These are phyloP conservation scores for Colletotrichum sp. DNA, from an alignment of 2,329 filamentous ascomycete species.

Conservation along the genomic window DNA sequence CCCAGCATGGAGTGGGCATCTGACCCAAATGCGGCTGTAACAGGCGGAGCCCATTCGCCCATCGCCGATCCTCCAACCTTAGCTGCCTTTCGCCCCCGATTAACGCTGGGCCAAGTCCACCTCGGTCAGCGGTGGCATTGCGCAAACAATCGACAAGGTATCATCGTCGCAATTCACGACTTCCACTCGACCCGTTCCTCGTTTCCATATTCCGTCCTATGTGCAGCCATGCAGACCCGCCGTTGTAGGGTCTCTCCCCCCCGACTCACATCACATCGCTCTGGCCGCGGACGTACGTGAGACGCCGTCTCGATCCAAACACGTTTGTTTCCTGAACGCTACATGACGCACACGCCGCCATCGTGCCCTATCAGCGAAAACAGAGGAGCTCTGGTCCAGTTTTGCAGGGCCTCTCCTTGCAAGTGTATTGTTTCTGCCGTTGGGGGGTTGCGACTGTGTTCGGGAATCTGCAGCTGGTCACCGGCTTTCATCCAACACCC, in stretches of 20 bases:
- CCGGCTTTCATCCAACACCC: not conserved
- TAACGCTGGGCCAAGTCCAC: not conserved
- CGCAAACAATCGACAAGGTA: not conserved
- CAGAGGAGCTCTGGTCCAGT: not conserved
- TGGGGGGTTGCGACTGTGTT: not conserved
- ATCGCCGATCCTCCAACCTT: conserved; percentile 20
- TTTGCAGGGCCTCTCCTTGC: not conserved
- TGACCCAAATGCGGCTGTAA: conserved; percentile 16
- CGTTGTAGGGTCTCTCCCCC: not conserved
- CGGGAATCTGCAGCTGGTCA: not conserved
- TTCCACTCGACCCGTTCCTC: not conserved
- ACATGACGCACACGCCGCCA: conserved; percentile 10
- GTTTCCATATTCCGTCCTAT: not conserved
- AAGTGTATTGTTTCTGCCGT: not conserved
- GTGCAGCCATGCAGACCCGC: not conserved
- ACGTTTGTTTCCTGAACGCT: conserved; percentile 3
- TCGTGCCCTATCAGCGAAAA: not conserved
- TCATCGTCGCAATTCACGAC: not conserved
- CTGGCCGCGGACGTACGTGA: not conserved
- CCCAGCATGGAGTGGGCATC: conserved; percentile 10
- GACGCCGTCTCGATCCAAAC: conserved; percentile 3
- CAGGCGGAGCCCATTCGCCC: conserved; percentile 11
- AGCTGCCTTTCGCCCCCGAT: conserved; percentile 7
- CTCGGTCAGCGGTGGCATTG: conserved; percentile 3
- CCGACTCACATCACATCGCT: not conserved